phyloP scores from a whole-genome alignment of 208 protist species.

The Tritrichomonas foetus region DNA sequence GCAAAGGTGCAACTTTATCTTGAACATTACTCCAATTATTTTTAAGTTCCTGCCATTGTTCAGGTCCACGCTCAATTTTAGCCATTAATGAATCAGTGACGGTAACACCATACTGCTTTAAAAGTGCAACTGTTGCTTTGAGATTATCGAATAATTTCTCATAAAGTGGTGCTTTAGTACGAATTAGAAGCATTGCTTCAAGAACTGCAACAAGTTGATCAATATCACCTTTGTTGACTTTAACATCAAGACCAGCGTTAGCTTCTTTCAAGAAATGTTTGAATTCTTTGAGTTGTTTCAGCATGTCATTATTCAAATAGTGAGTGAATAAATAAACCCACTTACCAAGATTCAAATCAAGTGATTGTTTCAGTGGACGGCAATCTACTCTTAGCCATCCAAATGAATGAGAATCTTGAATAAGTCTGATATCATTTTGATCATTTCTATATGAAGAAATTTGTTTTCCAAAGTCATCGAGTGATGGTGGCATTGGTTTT shows the following conservation, averaged over 20 bases:
- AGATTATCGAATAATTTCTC: constrained; percentile 65
- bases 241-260: constrained; percentile 49
- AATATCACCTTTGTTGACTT: constrained; percentile 66
- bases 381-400: constrained; percentile 81
- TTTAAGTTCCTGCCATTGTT: neutral
- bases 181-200: constrained; percentile 56
- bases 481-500: constrained; percentile 41
- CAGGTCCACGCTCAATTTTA: neutral
- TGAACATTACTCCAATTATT: neutral
- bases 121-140: constrained; percentile 54
- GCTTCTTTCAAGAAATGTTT: constrained; percentile 73
- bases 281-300: constrained; percentile 53
- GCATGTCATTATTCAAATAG: constrained; percentile 61
- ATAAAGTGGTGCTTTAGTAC: constrained; percentile 47
- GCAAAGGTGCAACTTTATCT: constrained; percentile 47
- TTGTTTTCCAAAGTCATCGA: constrained; percentile 78
- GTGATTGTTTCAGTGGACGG: constrained; percentile 79
- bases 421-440: constrained; percentile 64
- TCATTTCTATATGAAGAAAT: constrained; percentile 80
- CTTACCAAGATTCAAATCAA: constrained; percentile 75
- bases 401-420: constrained; percentile 73
- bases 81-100: constrained; percentile 42
- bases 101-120: constrained; percentile 59
- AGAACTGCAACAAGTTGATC: constrained; percentile 60
- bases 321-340: constrained; percentile 84